These are phyloP conservation scores for Trichosporon ovoides DNA, from an alignment of 1,284 basidiomycete genomes.

Conservation along the genomic window DNA sequence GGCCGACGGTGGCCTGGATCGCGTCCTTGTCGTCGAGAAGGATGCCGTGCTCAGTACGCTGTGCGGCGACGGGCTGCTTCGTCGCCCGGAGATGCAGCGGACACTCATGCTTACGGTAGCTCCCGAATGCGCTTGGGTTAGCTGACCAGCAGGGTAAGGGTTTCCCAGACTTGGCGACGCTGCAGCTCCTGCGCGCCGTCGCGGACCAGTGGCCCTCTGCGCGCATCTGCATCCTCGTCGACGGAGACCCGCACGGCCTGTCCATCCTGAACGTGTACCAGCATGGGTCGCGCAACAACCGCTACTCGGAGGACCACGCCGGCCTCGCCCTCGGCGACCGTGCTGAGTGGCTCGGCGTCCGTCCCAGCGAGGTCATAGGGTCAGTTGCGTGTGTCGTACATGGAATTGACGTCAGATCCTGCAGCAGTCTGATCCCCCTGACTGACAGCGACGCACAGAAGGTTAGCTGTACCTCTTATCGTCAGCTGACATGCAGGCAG, in stretches of 20 bases:
- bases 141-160: constrained; percentile 71
- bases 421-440: background rate
- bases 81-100: background rate
- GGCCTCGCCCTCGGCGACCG: constrained; percentile 62
- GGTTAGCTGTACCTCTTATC: background rate
- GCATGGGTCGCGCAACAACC: constrained; percentile 40
- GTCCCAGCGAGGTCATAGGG: constrained; percentile 55
- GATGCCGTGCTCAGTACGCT: constrained; percentile 53
- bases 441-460: background rate
- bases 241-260: constrained; percentile 81
- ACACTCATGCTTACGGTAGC: constrained; percentile 19
- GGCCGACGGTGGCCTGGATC: constrained; percentile 56
- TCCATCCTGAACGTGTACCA: constrained; percentile 81
- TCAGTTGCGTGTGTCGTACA: constrained; percentile 30
- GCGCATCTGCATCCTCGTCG: constrained; percentile 71
- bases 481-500: constrained; percentile 9
- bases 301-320: constrained; percentile 28
- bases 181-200: constrained; percentile 68
- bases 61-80: constrained; percentile 7
- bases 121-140: background rate
- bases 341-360: constrained; percentile 74
- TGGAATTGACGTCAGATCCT: constrained; percentile 21
- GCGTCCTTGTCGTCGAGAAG: constrained; percentile 85
- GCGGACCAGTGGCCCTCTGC: constrained; percentile 63
- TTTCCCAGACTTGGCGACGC: constrained; percentile 83